These are phyloP conservation scores for Psilocybe sp. DNA, from an alignment of 768 basidiomycete genomes.

Conservation along the genomic window DNA sequence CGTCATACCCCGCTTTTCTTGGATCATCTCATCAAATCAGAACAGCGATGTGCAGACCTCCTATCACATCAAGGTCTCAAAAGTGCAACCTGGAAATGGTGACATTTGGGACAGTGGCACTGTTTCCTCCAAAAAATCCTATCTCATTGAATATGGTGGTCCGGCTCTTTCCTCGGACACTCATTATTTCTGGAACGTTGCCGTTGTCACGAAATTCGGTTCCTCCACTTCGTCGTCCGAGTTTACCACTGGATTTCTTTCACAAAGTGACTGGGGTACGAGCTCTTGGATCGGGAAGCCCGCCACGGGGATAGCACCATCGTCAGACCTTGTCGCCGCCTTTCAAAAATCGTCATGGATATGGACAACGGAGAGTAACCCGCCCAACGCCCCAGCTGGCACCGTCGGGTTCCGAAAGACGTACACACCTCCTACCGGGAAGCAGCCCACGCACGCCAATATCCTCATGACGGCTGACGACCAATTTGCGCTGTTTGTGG, in stretches of 20 bases:
- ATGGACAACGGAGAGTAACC: conserved; percentile 22
- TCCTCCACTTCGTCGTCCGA: conserved; percentile 17
- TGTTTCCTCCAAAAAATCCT: conserved; percentile 16
- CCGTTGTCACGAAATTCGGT: conserved; percentile 18
- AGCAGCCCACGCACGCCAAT: conserved; percentile 15
- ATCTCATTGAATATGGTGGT: conserved; percentile 23
- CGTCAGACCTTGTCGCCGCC: conserved; percentile 15
- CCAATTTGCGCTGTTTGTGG: conserved; percentile 25
- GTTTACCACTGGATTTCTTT: conserved; percentile 26
- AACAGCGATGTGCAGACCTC: conserved; percentile 17
- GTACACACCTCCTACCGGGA: conserved; percentile 19
- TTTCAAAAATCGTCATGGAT: conserved; percentile 26
- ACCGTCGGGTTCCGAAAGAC: conserved; percentile 29
- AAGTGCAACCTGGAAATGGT: conserved; percentile 10
- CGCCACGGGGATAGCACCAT: conserved; percentile 6
- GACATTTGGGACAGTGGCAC: conserved; percentile 24
- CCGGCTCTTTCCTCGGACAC: conserved; percentile 22
- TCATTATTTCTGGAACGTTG: conserved; percentile 23
- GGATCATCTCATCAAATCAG: conserved; percentile 18
- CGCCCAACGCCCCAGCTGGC: conserved; percentile 18
- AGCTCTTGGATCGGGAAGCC: conserved; percentile 28
- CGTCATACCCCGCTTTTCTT: conserved; percentile 25
- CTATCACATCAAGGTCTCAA: conserved; percentile 22
- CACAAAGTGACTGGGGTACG: conserved; percentile 19
- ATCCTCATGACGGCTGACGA: conserved; percentile 26